phyloP scores from a whole-genome alignment of 805 yeast genomes.

The Candida boidinii region DNA sequence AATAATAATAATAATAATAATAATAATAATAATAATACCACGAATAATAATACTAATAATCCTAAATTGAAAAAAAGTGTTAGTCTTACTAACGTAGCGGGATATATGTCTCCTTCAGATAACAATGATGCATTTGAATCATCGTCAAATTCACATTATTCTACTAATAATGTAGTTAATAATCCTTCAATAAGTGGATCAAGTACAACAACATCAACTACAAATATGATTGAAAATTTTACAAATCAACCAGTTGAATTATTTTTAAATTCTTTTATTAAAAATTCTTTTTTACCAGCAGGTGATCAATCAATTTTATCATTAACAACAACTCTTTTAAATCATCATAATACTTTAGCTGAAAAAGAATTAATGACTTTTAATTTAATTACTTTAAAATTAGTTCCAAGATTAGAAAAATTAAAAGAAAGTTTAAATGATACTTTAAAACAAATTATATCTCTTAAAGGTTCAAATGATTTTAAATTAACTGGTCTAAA shows the following conservation, averaged over 20 bases:
- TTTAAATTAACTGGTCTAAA: slow-evolving; percentile 49
- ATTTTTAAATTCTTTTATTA: slow-evolving; percentile 34
- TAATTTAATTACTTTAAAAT: slow-evolving; percentile 38
- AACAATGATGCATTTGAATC: too few species aligned
- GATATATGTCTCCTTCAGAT: too few species aligned
- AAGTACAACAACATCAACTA: neutral
- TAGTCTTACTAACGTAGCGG: too few species aligned
- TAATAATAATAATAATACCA: neutral
- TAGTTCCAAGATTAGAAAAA: slow-evolving; percentile 48
- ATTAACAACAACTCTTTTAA: slow-evolving; percentile 21
- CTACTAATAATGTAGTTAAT: too few species aligned
- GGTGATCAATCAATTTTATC: slow-evolving; percentile 29
- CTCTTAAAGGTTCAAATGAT: slow-evolving; percentile 40
- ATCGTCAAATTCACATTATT: too few species aligned
- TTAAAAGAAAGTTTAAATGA: slow-evolving; percentile 43
- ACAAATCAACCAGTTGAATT: neutral
- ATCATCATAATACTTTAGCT: slow-evolving; percentile 21
- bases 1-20: neutral
- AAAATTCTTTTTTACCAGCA: slow-evolving; percentile 33
- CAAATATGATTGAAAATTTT: neutral
- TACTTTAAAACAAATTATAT: slow-evolving; percentile 45
- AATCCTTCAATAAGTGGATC: too few species aligned
- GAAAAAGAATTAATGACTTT: slow-evolving; percentile 43
- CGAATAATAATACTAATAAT: neutral
- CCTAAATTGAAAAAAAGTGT: too few species aligned